Evolutionary conservation across 768 basidiomycete genomes (phyloP).

Genomic region (Amanita brunnescens): DNA sequence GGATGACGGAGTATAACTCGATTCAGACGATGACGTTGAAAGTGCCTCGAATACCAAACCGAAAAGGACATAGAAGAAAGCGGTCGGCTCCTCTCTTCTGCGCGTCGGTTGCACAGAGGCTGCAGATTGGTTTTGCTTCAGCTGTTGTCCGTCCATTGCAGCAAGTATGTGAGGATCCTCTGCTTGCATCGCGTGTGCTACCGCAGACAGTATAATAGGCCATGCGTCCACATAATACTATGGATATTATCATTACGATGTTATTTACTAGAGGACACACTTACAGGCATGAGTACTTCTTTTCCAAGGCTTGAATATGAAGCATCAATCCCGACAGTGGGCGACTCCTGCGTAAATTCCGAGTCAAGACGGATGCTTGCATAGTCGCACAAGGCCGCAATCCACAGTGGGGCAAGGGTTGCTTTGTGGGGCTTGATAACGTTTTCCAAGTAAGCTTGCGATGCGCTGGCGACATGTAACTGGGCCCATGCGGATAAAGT

Average conservation of each 20-base stretch:
- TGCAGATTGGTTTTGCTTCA: slow-evolving; percentile 13
- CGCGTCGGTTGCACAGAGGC: slow-evolving; percentile 22
- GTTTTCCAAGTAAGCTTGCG: slow-evolving; percentile 67
- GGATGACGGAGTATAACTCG: slow-evolving; percentile 31
- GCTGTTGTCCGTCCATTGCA: slow-evolving; percentile 75
- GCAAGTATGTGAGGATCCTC: slow-evolving; percentile 60
- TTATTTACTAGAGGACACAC: slow-evolving; percentile 18
- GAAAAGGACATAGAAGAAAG: slow-evolving; percentile 84
- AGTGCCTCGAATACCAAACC: slow-evolving; percentile 92
- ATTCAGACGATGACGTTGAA: slow-evolving; percentile 53
- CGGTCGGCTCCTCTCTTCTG: slow-evolving; percentile 48
- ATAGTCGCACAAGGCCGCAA: slow-evolving; percentile 84
- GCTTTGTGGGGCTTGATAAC: slow-evolving; percentile 77
- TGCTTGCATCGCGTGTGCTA: slow-evolving; percentile 69
- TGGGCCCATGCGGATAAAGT: slow-evolving; percentile 95
- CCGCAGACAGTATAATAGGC: slow-evolving; percentile 75
- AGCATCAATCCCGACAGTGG: slow-evolving; percentile 67
- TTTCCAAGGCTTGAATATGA: slow-evolving; percentile 84
- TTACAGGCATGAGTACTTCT: slow-evolving; percentile 84
- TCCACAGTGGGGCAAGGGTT: slow-evolving; percentile 77
- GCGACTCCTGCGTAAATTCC: slow-evolving; percentile 70
- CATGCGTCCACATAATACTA: slow-evolving; percentile 88
- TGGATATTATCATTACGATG: not conserved
- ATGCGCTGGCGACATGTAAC: slow-evolving; percentile 66
- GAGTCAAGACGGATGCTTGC: slow-evolving; percentile 86